A percentile compares a stretch with the other conserved stretches of the same genome.
Conservation (phyloP, 2,329 filamentous ascomycete species). For the Davidsoniella virescens region DNA sequence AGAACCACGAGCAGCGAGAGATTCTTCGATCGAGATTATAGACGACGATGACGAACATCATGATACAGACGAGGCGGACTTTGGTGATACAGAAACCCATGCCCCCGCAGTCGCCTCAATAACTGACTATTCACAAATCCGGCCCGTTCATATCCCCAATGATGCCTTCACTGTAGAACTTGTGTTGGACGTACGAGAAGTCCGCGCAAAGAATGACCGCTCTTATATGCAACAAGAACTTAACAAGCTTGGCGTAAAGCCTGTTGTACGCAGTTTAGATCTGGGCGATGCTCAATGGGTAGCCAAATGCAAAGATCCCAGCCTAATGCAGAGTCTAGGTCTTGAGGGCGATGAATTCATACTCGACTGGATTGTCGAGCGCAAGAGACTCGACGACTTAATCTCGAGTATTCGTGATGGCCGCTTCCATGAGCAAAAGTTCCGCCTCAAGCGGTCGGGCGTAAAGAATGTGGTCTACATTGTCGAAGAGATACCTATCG, state of each 20-base stretch:
- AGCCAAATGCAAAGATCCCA: constrained; percentile 49
- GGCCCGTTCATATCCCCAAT: not conserved
- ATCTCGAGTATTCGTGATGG: constrained; percentile 70
- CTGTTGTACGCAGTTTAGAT: constrained; percentile 51
- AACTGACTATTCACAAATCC: not conserved
- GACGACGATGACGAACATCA: not conserved
- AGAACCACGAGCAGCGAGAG: no score
- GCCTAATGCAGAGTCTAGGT: constrained; percentile 37
- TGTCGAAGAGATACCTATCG: constrained; percentile 54
- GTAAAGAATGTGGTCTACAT: constrained; percentile 66
- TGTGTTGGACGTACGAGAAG: constrained; percentile 58
- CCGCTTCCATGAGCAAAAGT: constrained; percentile 73
- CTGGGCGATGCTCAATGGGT: constrained; percentile 69
- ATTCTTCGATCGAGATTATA: not conserved
- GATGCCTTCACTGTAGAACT: constrained; percentile 57
- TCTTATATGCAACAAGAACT: constrained; percentile 65
- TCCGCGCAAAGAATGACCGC: constrained; percentile 54
- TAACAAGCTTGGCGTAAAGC: constrained; percentile 44
- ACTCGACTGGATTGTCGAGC: constrained; percentile 66
- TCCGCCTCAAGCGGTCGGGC: constrained; percentile 55
- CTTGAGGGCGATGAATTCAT: constrained; percentile 53
- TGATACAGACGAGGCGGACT: not conserved
- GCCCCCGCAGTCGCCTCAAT: not conserved
- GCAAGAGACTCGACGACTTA: constrained; percentile 66
- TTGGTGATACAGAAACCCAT: not conserved